Conservation (phyloP, 371 early-diverging fungal genomes). For the Entomophthora muscae region DNA sequence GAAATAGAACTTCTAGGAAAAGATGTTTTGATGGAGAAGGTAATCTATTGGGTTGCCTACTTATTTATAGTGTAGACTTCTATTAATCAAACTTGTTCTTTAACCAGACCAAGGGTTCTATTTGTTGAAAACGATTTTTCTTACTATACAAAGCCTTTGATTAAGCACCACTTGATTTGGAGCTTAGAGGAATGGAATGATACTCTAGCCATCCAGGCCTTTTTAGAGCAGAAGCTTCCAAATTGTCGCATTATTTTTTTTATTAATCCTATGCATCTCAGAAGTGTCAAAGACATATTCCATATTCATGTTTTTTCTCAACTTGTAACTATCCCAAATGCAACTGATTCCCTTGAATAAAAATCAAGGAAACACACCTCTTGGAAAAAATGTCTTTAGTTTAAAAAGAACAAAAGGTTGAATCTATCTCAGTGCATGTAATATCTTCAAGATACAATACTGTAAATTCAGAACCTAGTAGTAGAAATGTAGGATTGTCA, state of each 20-base stretch:
- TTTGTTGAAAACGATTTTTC: neutral
- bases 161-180: neutral
- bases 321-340: too few relatives aligned
- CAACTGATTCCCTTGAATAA: too few relatives aligned
- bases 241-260: neutral
- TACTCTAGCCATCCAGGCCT: neutral
- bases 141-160: neutral
- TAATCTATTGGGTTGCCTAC: too few relatives aligned
- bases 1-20: neutral
- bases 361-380: too few relatives aligned
- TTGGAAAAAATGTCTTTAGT: too few relatives aligned
- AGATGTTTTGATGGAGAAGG: neutral
- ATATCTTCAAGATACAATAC: too few relatives aligned
- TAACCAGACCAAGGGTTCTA: neutral
- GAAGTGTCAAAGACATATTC: conserved; percentile 1
- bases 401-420: too few relatives aligned
- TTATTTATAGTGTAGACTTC: neutral
- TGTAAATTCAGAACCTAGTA: too few relatives aligned
- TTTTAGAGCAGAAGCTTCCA: neutral
- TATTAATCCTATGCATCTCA: neutral
- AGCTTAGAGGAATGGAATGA: neutral
- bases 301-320: conserved; percentile 3
- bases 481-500: too few relatives aligned
- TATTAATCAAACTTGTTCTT: neutral
- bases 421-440: too few relatives aligned